Base-by-base conservation (phyloP, 441 rosid species). In the Omphalea diandra region DNA sequence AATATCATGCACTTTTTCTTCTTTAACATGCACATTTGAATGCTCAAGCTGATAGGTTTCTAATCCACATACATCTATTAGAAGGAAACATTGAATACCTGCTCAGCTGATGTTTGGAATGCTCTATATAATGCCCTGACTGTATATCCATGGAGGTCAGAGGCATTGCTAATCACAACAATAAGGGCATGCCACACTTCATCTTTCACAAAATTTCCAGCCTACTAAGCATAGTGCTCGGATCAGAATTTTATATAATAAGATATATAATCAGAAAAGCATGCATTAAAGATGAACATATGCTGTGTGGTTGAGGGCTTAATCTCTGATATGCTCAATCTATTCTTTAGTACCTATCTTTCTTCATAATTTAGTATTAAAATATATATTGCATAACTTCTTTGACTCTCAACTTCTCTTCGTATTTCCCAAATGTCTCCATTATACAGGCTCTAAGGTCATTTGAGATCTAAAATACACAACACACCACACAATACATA, bases 121-220 rank as follows among this genome's bases (percentile, higher is more conserved):
- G 98, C 96, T 85, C 80, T 85, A 81, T 86, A 93, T 65, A 96
- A 77, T 3, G 93, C 94, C 83, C 98, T 88, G 72, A 91, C 97
- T 36, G 94, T 82, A 79, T 93, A 96, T 68, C 98, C 99, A 82
- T 96, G 99, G 76, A 96, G 93, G 69, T 91, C 98, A 68, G 97
- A 75, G 67, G 97, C 94, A 84, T 91, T 96, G 87, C 90, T 87
- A 79, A 96, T 88, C 69, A 90, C 94, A 76, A 91, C 94, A 78
- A 96, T 82, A 75, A 96, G 93, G 67, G 87, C 94, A 81, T 93
- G 90, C 91, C 99, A 96, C 35, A 93, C 97, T 77, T 96, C 99
- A 88, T 91, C 97, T 79, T 93, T 96, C 65, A 96, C 98, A 82
- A 89, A 91, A 79, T 87, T 90, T 82, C 98, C 98, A 85, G 99